Percentiles rank a stretch among this genome's conserved stretches.
Conservation (phyloP, 306 rosid genomes). For the Aeschynomene evenia region DNA sequence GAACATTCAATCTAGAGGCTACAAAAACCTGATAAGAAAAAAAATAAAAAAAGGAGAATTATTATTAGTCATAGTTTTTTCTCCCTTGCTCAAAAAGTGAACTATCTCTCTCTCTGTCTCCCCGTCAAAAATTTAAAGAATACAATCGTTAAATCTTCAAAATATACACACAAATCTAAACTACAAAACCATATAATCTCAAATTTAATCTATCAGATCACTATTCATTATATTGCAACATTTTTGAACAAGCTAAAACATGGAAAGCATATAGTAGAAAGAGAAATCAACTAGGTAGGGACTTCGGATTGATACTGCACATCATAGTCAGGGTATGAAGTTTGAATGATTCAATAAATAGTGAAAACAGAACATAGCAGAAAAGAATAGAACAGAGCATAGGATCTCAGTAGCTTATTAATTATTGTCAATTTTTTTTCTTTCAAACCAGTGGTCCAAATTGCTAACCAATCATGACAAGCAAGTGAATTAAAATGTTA, state of each 20-base stretch:
- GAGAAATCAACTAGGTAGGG: background rate
- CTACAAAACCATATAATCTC: background rate
- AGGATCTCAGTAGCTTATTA: background rate
- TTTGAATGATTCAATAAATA: background rate
- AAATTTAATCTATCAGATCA: slow-evolving; percentile 1
- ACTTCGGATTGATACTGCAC: background rate
- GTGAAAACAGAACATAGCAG: background rate
- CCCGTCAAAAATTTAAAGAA: background rate
- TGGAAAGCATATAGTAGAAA: background rate
- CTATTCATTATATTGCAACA: background rate
- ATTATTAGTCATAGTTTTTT: slow-evolving; percentile 2
- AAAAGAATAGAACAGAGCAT: no score
- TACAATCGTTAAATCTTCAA: background rate
- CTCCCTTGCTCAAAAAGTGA: background rate
- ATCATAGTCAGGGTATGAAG: background rate
- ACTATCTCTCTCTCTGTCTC: background rate
- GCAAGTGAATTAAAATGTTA: background rate
- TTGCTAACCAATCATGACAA: background rate
- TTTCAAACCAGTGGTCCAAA: background rate
- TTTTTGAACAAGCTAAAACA: slow-evolving; percentile 13
- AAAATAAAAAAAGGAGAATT: slow-evolving; percentile 2
- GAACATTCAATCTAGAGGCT: slow-evolving; percentile 93
- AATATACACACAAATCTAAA: background rate
- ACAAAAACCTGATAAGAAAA: slow-evolving; percentile 68
- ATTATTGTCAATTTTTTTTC: background rate